Percentiles rank a stretch among this genome's conserved stretches.
These are phyloP conservation scores for Cordyceps javanica DNA, from an alignment of 2,329 filamentous ascomycete genomes.

Conservation along the genomic window DNA sequence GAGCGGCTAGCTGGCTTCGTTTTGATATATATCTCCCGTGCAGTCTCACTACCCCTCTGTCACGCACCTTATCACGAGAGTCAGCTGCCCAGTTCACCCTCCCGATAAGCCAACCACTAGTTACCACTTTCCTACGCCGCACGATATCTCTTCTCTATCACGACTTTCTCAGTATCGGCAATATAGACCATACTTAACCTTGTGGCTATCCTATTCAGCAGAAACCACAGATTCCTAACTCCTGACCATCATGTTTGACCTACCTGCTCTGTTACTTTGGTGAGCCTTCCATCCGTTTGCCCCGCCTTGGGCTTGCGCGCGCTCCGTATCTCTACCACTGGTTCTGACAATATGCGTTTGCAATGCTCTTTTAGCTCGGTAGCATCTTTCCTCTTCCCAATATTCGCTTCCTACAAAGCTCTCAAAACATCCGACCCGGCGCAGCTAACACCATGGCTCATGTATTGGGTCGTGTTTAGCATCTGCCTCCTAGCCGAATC, in stretches of 20 bases:
- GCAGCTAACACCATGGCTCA: slow-evolving; percentile 92
- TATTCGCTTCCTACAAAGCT: slow-evolving; percentile 97
- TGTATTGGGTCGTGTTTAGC: slow-evolving; percentile 96
- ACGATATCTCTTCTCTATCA: background rate
- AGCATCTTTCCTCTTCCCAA: slow-evolving; percentile 85
- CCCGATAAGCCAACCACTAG: background rate
- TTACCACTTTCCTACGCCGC: background rate
- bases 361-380: slow-evolving; percentile 63
- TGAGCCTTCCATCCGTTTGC: slow-evolving; percentile 40
- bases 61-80: background rate
- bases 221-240: background rate
- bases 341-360: slow-evolving; percentile 4
- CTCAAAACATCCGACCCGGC: slow-evolving; percentile 87
- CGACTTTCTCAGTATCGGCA: background rate
- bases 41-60: background rate
- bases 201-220: background rate
- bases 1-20: slow-evolving; percentile 3
- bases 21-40: background rate
- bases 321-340: slow-evolving; percentile 9
- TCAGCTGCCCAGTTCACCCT: slow-evolving; percentile 4
- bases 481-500: slow-evolving; percentile 77
- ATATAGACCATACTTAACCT: background rate
- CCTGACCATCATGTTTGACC: slow-evolving; percentile 61
- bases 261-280: slow-evolving; percentile 73
- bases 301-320: slow-evolving; percentile 15